phyloP scores from a whole-genome alignment of 2,329 filamentous ascomycete genomes.

The Pezizomycotina sp. region DNA sequence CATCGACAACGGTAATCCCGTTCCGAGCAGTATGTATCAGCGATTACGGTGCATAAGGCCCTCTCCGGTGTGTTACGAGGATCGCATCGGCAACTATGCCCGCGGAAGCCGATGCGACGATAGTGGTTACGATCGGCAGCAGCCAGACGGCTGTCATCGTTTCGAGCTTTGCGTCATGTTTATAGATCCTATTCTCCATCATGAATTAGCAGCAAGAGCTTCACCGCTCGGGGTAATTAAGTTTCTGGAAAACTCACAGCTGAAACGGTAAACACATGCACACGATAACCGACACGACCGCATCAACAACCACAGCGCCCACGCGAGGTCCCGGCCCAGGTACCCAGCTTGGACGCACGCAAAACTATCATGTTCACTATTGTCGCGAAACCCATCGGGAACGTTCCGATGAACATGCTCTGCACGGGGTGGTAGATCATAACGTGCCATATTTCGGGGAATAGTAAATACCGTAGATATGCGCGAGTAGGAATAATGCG shows the following conservation, averaged over 20 bases:
- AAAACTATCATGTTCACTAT: constrained; percentile 49
- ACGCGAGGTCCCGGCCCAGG: constrained; percentile 39
- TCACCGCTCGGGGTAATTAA: too few species aligned
- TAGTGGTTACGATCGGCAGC: constrained; percentile 48
- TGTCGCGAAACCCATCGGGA: constrained; percentile 53
- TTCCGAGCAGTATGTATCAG: constrained; percentile 52
- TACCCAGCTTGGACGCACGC: constrained; percentile 46
- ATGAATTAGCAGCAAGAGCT: constrained; percentile 2
- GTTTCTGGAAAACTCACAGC: constrained; percentile 31
- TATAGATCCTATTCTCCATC: constrained; percentile 21
- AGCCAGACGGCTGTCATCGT: constrained; percentile 49
- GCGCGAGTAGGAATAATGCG: constrained; percentile 34
- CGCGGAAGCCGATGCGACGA: constrained; percentile 49
- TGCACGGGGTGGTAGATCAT: constrained; percentile 53
- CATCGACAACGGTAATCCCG: constrained; percentile 44
- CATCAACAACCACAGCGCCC: constrained; percentile 45
- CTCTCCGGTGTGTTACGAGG: constrained; percentile 33
- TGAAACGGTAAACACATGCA: constrained; percentile 42
- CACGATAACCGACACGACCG: constrained; percentile 37
- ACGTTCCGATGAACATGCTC: constrained; percentile 50
- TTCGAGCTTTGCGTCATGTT: constrained; percentile 33
- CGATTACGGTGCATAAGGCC: constrained; percentile 45
- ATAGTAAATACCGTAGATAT: constrained; percentile 47
- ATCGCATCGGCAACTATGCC: constrained; percentile 47
- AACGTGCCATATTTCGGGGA: constrained; percentile 46